Evolutionary conservation across 345 rosid species (phyloP).

Genomic region (Barbarea vulgaris): DNA sequence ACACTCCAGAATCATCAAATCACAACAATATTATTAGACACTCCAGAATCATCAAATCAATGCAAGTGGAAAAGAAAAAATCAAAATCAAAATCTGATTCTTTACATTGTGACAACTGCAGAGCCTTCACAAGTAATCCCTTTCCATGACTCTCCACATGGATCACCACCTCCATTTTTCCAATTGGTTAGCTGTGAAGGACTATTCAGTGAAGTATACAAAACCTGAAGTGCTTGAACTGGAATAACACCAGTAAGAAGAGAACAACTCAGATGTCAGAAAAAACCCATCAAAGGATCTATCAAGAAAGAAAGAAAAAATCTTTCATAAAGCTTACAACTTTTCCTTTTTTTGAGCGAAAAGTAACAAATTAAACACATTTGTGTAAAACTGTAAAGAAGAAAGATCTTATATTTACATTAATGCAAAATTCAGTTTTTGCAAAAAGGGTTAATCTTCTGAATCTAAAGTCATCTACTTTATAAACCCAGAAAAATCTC

Average conservation of each 20-base stretch:
- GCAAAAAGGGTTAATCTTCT: conserved; percentile 8
- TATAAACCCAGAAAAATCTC: conserved; percentile 18
- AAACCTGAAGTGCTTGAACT: conserved; percentile 88
- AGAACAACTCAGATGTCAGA: conserved; percentile 8
- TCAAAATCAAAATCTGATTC: not conserved
- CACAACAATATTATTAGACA: conserved; percentile 21
- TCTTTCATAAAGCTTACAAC: conserved; percentile 18
- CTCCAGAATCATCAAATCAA: not conserved
- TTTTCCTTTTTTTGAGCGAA: conserved; percentile 24
- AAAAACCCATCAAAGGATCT: conserved; percentile 27
- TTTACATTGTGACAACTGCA: conserved; percentile 86
- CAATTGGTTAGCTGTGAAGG: conserved; percentile 90
- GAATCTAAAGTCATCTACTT: conserved; percentile 32
- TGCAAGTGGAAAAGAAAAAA: conserved; percentile 10
- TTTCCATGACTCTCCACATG: conserved; percentile 96
- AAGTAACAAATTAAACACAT: not conserved
- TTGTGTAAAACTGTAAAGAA: not conserved
- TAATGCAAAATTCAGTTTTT: not conserved
- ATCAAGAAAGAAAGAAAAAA: conserved; percentile 21
- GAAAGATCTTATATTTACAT: conserved; percentile 9
- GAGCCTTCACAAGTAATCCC: conserved; percentile 88
- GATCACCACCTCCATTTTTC: conserved; percentile 83
- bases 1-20: not conserved
- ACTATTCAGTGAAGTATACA: conserved; percentile 76
- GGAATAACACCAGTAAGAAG: conserved; percentile 36